Percentiles rank a stretch among this genome's conserved stretches.
These are phyloP conservation scores for Euptelea pleiosperma DNA, from an alignment of 164 flowering plant genomes.

Conservation along the genomic window DNA sequence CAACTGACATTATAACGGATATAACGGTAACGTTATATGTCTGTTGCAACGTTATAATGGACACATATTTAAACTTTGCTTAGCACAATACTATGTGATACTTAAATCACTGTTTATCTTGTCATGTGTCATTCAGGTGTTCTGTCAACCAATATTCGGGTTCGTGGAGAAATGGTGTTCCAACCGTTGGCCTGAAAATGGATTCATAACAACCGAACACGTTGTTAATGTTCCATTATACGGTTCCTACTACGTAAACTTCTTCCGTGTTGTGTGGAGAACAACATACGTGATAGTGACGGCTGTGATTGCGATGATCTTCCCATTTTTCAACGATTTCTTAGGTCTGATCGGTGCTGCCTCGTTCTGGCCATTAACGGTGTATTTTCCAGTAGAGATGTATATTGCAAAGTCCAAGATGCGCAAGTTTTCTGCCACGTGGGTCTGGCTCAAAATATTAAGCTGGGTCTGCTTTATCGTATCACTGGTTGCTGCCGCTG, in stretches of 20 bases:
- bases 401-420: constrained; percentile 54
- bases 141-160: constrained; percentile 65
- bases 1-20: too few species aligned
- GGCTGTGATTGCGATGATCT: constrained; percentile 68
- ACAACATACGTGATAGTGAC: constrained; percentile 59
- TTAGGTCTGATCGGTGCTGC: constrained; percentile 73
- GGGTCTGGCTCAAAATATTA: constrained; percentile 67
- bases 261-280: constrained; percentile 72
- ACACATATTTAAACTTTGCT: too few species aligned
- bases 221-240: constrained; percentile 33
- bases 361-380: constrained; percentile 80
- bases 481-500: constrained; percentile 65
- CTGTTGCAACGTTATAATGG: too few species aligned
- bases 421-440: constrained; percentile 42
- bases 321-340: constrained; percentile 86
- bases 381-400: constrained; percentile 90
- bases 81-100: too few species aligned
- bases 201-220: constrained; percentile 50
- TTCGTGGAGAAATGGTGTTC: constrained; percentile 43
- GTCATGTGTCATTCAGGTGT: constrained; percentile 41
- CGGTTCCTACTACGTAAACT: constrained; percentile 41
- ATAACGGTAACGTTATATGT: too few species aligned
- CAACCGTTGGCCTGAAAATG: constrained; percentile 50
- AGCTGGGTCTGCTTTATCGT: constrained; percentile 66
- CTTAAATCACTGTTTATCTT: too few species aligned